Base-by-base conservation (phyloP, 345 rosid species). In the Brassica carinata region DNA sequence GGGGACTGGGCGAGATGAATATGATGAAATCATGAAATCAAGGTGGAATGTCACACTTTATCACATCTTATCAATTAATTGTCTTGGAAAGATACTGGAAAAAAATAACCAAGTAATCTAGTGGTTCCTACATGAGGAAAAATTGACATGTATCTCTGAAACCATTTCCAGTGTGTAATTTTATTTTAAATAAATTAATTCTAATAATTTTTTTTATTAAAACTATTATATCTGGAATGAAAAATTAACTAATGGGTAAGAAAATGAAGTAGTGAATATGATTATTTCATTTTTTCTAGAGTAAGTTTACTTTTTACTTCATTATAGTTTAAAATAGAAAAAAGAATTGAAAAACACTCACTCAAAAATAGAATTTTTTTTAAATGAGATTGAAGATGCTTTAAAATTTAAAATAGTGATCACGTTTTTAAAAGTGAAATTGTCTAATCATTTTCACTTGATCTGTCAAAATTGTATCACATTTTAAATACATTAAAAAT, bases 1-100 rank as follows among this genome's bases (percentile, higher is more conserved):
- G 40, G 73, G 73, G 73, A 26, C 18, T 71, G 9, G 13, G 33
- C 18, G 13, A 17, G 75, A 73, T 72, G 65, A 72, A 58, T 58
- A 33, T 38, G 33, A 29, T 29, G 31, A 29, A 29, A 29, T 29
- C 31, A 62, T 43, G 69, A 27, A 40, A 26, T 40, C 59, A 73
- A 73, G 76, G 68, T 73, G 68, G 36, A 61, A 8, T 73, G 67
- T 73, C 76, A 73, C 58, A 38, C 23, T 73, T 45, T 33, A 45
- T 71, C 17, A 45, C 53, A 7, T 71, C 17, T 45, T 57, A 15
- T 57, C 65, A 26, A 33, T 45, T 38, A 23, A 11, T 29, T 51
- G 7, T n/a, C 11, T 48, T 29, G 51, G 51, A 43, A 43, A 43
- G 51, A 43, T 43, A 10, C 51, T 43, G 51, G 51, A 13, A 43